A percentile compares a stretch with the other conserved stretches of the same genome.
These are phyloP conservation scores for Cystobasidium ongulense DNA, from an alignment of 768 basidiomycete genomes.

Conservation along the genomic window DNA sequence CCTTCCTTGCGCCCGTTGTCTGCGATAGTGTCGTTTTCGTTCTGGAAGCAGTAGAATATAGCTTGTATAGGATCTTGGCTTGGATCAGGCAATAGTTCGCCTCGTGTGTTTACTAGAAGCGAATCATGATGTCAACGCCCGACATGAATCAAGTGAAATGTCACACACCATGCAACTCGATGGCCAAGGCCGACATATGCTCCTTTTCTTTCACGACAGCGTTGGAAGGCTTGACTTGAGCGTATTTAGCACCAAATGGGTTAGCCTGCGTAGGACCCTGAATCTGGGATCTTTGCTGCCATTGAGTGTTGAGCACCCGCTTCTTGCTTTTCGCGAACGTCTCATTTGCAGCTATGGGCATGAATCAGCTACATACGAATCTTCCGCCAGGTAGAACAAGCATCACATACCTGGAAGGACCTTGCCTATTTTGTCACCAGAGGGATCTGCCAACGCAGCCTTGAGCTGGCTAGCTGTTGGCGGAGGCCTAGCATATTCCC, in stretches of 20 bases:
- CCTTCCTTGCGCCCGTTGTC: constrained; percentile 43
- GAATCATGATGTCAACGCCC: background rate
- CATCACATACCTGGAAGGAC: background rate
- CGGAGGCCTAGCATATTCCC: constrained; percentile 34
- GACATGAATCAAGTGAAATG: background rate
- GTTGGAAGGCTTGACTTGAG: constrained; percentile 47
- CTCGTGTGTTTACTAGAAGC: constrained; percentile 47
- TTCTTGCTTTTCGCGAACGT: constrained; percentile 5
- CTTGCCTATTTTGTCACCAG: background rate
- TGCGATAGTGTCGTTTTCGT: constrained; percentile 48
- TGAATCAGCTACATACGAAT: too few relatives aligned
- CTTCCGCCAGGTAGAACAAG: too few relatives aligned
- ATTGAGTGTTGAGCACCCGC: constrained; percentile 17
- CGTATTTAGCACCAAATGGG: constrained; percentile 59
- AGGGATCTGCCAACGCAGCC: background rate
- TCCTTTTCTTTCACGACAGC: constrained; percentile 53
- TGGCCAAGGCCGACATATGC: constrained; percentile 66
- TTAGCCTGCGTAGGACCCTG: constrained; percentile 69
- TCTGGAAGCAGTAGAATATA: constrained; percentile 66
- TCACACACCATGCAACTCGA: constrained; percentile 77
- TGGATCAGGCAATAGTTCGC: constrained; percentile 58
- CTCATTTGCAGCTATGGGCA: background rate
- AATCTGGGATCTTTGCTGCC: constrained; percentile 46
- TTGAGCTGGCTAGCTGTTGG: constrained; percentile 4
- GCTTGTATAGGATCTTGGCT: constrained; percentile 60